These are phyloP conservation scores for Cyberlindnera subsufficiens DNA, from an alignment of 805 yeast genomes.

Conservation along the genomic window DNA sequence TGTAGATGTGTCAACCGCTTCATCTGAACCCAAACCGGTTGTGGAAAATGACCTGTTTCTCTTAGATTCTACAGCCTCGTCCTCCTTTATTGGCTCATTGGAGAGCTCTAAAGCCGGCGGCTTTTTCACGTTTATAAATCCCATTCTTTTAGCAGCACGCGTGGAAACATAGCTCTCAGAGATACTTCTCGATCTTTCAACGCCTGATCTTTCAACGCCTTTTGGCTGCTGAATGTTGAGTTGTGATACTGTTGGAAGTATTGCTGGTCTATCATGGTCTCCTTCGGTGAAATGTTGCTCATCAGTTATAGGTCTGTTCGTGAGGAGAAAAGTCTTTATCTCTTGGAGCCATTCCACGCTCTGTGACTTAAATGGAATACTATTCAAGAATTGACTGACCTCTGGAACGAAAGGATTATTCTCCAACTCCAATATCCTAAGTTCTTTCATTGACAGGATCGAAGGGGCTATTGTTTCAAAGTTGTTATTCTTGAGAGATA, in stretches of 20 bases:
- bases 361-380: conserved; percentile 28
- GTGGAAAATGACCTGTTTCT: conserved; percentile 21
- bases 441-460: conserved; percentile 43
- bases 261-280: neutral
- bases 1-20: neutral
- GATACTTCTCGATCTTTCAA: conserved; percentile 28
- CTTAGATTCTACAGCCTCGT: conserved; percentile 9
- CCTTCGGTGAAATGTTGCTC: conserved; percentile 1
- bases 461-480: conserved; percentile 49
- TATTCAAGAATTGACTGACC: conserved; percentile 32
- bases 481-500: conserved; percentile 57
- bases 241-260: neutral
- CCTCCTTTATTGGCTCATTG: conserved; percentile 22
- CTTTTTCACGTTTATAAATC: conserved; percentile 47
- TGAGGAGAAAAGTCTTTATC: conserved; percentile 9
- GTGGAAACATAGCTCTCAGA: conserved; percentile 44
- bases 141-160: conserved; percentile 74
- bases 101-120: conserved; percentile 20
- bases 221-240: neutral
- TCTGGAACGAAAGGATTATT: conserved; percentile 57
- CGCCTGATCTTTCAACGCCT: conserved; percentile 18
- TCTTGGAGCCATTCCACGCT: conserved; percentile 38
- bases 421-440: conserved; percentile 55
- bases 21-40: conserved; percentile 4
- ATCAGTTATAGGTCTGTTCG: conserved; percentile 1